Evolutionary conservation across 2,329 filamentous ascomycete species (phyloP), one percentile per base, ranked within the genome.

Genomic region (Byssothecium circinans): DNA sequence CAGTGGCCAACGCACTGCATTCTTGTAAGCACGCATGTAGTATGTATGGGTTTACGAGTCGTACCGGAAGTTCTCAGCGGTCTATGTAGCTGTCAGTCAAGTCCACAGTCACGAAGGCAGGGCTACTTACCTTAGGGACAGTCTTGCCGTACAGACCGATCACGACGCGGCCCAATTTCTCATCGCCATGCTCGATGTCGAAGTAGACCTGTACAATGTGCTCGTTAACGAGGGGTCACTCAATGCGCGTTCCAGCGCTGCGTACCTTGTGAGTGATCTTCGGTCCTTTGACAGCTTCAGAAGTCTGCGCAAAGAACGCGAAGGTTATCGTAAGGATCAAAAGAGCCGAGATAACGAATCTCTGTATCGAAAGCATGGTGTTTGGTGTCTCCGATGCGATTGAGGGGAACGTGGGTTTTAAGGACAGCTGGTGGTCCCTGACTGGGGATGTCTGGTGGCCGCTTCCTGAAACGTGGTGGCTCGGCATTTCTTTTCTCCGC

Each of bases 181-280:
- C 79, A 56, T 89, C 89, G 65, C 86, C 89, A 66, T 90, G 85
- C 64, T 80, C 75, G 59, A 95, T 85, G 74, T 94, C 89, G 73
- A 95, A 92, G 81, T 84, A 94, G 75, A 94, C 82, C 81, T 78
- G 52, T 54, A 18, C 2, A 19, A 6, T 52, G 43, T 36, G 6
- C 23, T 49, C 27, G 54, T 35, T 32, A 35, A 8, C 12, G 12
- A 29, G 19, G 15, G 17, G 19, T 18, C 20, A 14, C 23, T 30
- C 20, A 10, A 20, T 38, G 33, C 22, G 35, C n/a, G 7, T 36
- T 25, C 35, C 19, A 32, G 25, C 20, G 29, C 34, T 37, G 34
- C 61, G 49, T 70, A 82, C 90, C 84, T 95, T 96, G 81, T 89
- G 81, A 65, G 91, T 96, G 78, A 96, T 92, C 84, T 94, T 95